Evolutionary conservation across 2,329 filamentous ascomycete genomes (phyloP).

Genomic region (Cercospora sp.): DNA sequence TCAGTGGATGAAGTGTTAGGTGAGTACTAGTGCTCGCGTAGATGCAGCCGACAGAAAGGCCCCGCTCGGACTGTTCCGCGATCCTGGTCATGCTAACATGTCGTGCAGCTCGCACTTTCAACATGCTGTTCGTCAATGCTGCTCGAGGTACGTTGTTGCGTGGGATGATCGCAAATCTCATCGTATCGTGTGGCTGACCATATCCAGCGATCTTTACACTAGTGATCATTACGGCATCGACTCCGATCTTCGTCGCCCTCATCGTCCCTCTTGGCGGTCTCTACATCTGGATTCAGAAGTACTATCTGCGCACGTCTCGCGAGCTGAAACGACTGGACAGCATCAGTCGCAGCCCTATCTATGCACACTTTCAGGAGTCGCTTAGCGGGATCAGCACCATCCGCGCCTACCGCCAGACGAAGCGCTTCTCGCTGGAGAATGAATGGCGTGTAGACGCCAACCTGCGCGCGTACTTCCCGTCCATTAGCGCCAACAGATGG

Average conservation of each 20-base stretch:
- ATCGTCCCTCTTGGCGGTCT: constrained; percentile 77
- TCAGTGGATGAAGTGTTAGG: constrained; percentile 66
- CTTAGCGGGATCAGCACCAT: constrained; percentile 93
- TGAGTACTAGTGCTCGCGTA: constrained; percentile 65
- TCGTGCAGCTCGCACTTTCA: constrained; percentile 71
- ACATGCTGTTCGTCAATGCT: constrained; percentile 68
- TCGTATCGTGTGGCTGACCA: constrained; percentile 14
- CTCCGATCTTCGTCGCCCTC: constrained; percentile 75
- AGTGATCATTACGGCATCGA: constrained; percentile 76
- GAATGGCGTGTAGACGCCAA: constrained; percentile 98
- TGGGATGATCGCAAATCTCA: constrained; percentile 13
- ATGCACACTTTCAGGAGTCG: constrained; percentile 97
- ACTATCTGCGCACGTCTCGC: constrained; percentile 93
- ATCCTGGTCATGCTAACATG: constrained; percentile 14
- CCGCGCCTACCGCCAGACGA: constrained; percentile 86
- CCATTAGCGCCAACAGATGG: constrained; percentile 88
- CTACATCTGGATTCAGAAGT: constrained; percentile 92
- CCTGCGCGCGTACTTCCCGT: constrained; percentile 90
- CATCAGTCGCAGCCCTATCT: constrained; percentile 92
- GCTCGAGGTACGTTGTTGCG: constrained; percentile 47
- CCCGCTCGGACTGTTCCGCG: not conserved
- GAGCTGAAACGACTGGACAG: constrained; percentile 96
- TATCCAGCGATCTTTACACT: constrained; percentile 70
- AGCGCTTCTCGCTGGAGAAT: constrained; percentile 86
- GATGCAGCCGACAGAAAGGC: constrained; percentile 36